These are phyloP conservation scores for Eucalyptus leucophloia DNA, from an alignment of 345 rosid genomes.

Conservation along the genomic window DNA sequence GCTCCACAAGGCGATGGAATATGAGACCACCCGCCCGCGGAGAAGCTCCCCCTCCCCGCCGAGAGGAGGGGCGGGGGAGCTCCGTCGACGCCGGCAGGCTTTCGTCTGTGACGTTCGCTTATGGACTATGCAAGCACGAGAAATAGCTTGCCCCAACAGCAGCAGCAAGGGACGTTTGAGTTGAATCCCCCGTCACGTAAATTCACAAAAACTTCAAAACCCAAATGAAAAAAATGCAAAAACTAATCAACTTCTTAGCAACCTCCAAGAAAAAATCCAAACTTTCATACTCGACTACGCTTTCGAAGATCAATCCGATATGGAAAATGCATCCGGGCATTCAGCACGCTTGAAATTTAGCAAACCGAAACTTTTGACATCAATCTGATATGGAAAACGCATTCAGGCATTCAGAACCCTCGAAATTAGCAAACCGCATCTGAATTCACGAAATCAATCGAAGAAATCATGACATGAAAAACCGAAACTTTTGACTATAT, in stretches of 20 bases:
- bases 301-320: neutral
- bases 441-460: neutral
- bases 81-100: neutral
- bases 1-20: slow-evolving; percentile 8
- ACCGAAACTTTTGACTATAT: neutral
- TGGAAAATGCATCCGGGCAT: neutral
- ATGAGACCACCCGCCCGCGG: neutral
- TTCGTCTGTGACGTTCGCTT: neutral
- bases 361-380: neutral
- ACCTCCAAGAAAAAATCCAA: neutral
- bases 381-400: neutral
- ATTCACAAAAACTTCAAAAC: neutral
- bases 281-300: neutral
- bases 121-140: neutral
- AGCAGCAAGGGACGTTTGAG: neutral
- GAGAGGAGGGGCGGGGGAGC: neutral
- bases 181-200: neutral
- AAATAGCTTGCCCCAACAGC: neutral
- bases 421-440: neutral
- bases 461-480: neutral
- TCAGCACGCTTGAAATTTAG: neutral
- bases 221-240: neutral
- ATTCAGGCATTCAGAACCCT: neutral
- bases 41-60: neutral
- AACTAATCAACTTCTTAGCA: neutral